Conservation (phyloP, 371 early-diverging fungal genomes). For the Dichotomocladium elegans region DNA sequence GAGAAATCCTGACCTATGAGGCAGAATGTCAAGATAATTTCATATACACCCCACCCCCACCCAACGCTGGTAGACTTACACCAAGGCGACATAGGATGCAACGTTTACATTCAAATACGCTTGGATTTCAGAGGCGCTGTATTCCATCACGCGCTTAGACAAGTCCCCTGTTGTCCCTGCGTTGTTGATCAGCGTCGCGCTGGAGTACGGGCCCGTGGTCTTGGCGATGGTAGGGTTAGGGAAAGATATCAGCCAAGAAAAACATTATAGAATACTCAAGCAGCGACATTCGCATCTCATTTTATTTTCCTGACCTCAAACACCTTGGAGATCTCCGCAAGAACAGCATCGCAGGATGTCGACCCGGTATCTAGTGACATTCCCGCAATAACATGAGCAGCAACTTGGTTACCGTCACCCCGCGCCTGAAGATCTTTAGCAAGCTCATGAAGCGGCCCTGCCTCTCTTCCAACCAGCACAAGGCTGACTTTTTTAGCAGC, state of each 20-base stretch:
- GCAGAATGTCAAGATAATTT: not conserved
- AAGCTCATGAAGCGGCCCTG: slow-evolving; percentile 14
- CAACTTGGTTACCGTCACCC: not conserved
- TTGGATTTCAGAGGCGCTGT: slow-evolving; percentile 45
- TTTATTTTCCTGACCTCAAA: no score
- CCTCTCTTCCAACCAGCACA: slow-evolving; percentile 55
- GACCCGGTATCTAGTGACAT: slow-evolving; percentile 1
- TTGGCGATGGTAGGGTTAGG: no score
- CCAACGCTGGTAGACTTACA: slow-evolving; percentile 28
- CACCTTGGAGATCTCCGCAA: no score
- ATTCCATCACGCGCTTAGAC: slow-evolving; percentile 54
- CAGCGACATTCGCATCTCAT: no score
- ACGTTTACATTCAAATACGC: slow-evolving; percentile 59
- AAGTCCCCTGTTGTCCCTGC: slow-evolving; percentile 82
- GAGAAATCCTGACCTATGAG: slow-evolving; percentile 26
- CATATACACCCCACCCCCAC: not conserved
- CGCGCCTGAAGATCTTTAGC: slow-evolving; percentile 7
- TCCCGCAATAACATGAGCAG: slow-evolving; percentile 12
- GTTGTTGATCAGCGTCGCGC: slow-evolving; percentile 73
- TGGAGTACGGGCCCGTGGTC: no score
- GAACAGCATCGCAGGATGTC: not conserved
- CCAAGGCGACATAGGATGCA: slow-evolving; percentile 43
- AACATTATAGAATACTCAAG: no score
- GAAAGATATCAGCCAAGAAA: no score
- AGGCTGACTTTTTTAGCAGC: slow-evolving; percentile 28